phyloP scores from a whole-genome alignment of 2,329 filamentous ascomycete species.

The Aspergillus fischeri region DNA sequence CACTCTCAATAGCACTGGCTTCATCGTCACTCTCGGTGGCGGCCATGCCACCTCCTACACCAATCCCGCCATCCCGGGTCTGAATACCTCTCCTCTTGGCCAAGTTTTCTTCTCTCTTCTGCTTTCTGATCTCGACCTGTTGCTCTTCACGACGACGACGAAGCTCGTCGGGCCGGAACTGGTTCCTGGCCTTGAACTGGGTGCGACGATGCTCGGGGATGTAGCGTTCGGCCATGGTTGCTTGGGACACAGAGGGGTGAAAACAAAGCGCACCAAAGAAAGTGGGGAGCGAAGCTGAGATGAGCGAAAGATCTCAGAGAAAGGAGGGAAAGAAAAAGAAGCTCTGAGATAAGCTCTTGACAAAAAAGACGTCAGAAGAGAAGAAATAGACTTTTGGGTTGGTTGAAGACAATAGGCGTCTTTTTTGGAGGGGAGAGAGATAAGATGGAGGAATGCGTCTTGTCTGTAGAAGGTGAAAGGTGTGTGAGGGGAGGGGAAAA shows the following conservation, averaged over 20 bases:
- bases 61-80: constrained; percentile 64
- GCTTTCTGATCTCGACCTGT: constrained; percentile 98
- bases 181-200: constrained; percentile 99
- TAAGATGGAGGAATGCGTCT: constrained; percentile 7
- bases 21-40: constrained; percentile 98
- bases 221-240: constrained; percentile 93
- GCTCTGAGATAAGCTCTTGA: constrained; percentile 13
- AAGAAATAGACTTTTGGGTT: constrained; percentile 3
- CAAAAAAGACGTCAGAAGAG: constrained; percentile 23
- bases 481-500: constrained; percentile 21
- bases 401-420: constrained; percentile 3
- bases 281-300: constrained; percentile 1
- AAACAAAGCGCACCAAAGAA: constrained; percentile 27
- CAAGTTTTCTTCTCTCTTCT: constrained; percentile 97
- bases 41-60: constrained; percentile 60
- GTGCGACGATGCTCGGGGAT: constrained; percentile 99
- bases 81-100: constrained; percentile 96
- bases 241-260: constrained; percentile 24
- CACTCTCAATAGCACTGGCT: constrained; percentile 86
- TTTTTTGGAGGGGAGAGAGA: constrained; percentile 5
- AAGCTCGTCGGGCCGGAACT: constrained; percentile 98
- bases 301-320: constrained; percentile 1
- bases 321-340: constrained; percentile 19
- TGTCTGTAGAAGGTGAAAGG: not conserved
- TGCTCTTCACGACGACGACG: constrained; percentile 97